phyloP scores from a whole-genome alignment of 2,329 filamentous ascomycete genomes.

The Microdochium paspali region DNA sequence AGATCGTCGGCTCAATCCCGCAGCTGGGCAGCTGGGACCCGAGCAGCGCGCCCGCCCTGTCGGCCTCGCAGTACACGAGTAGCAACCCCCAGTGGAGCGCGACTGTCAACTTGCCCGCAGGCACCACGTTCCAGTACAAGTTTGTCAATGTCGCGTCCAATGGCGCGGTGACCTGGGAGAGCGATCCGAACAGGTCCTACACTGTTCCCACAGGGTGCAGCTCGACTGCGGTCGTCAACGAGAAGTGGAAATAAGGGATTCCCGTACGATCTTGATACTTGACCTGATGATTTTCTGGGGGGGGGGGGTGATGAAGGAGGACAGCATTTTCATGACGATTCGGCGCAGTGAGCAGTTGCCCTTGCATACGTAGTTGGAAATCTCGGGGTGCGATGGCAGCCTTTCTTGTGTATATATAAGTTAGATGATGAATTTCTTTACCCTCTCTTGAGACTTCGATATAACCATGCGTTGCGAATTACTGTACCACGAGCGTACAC shows the following conservation, averaged over 20 bases:
- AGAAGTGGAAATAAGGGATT: slow-evolving; percentile 1
- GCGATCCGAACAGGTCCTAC: slow-evolving; percentile 18
- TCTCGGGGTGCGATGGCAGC: no score
- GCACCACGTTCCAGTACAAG: slow-evolving; percentile 37
- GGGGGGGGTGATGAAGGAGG: no score
- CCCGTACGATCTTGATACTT: background rate
- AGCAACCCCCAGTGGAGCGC: slow-evolving; percentile 34
- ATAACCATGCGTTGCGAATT: no score
- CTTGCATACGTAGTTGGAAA: no score
- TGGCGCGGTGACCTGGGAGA: slow-evolving; percentile 37
- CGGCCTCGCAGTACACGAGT: slow-evolving; percentile 15
- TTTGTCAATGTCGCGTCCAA: slow-evolving; percentile 33
- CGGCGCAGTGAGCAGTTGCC: no score
- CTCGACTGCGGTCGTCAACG: background rate
- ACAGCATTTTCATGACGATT: no score
- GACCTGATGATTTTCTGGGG: no score
- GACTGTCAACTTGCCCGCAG: slow-evolving; percentile 30
- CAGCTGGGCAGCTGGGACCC: slow-evolving; percentile 37
- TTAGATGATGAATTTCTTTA: no score
- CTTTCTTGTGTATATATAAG: no score
- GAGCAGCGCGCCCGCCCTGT: slow-evolving; percentile 27
- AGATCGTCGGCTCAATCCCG: slow-evolving; percentile 22
- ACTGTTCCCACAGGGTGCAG: slow-evolving; percentile 1
- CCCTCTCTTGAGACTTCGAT: no score
- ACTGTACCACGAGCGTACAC: no score